Conservation (phyloP, 805 yeast genomes). For the Candida ovalis region DNA sequence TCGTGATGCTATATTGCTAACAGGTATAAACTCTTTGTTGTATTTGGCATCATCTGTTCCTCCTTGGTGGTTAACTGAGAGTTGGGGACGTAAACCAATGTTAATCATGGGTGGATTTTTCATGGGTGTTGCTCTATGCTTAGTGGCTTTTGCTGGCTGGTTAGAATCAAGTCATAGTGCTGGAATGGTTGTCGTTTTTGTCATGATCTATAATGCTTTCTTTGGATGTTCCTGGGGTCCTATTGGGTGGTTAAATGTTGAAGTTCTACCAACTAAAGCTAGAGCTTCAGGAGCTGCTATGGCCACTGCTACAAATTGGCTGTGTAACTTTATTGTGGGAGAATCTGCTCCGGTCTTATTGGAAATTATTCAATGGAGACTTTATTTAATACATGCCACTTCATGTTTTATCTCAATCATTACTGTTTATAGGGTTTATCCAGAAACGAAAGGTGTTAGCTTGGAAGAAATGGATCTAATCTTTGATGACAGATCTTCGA, state of each 20-base stretch:
- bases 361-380: constrained; percentile 70
- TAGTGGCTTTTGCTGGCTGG: constrained; percentile 60
- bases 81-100: constrained; percentile 90
- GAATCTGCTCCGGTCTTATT: constrained; percentile 85
- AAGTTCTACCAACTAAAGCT: constrained; percentile 77
- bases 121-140: constrained; percentile 69
- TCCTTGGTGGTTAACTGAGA: constrained; percentile 87
- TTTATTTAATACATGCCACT: constrained; percentile 77
- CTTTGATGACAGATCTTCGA: constrained; percentile 60
- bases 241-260: constrained; percentile 83
- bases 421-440: constrained; percentile 69
- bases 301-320: constrained; percentile 91
- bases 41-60: constrained; percentile 66
- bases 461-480: constrained; percentile 90
- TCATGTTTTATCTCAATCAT: constrained; percentile 73
- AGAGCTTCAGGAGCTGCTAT: constrained; percentile 88
- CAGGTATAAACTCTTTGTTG: constrained; percentile 69
- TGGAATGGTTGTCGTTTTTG: constrained; percentile 66
- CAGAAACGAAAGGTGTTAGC: constrained; percentile 86
- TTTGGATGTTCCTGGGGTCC: constrained; percentile 96
- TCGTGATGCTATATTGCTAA: constrained; percentile 81
- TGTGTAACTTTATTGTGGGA: constrained; percentile 88
- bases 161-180: constrained; percentile 52
- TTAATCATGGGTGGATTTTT: constrained; percentile 71
- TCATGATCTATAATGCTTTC: constrained; percentile 73